Evolutionary conservation across 306 rosid genomes (phyloP).

Genomic region (Rosa persica): DNA sequence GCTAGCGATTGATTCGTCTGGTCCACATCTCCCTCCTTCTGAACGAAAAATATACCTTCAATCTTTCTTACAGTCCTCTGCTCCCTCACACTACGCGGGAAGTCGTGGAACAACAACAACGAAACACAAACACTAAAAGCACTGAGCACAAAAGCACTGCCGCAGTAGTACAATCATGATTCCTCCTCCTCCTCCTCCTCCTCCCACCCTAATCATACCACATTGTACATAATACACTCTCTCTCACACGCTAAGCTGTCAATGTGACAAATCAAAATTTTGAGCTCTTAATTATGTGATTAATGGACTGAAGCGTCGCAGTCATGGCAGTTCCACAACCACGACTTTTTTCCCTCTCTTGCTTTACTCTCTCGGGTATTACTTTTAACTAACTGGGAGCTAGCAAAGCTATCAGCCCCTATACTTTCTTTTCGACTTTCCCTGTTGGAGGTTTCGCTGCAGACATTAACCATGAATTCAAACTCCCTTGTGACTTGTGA

Average conservation of each 20-base stretch:
- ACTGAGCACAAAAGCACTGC: constrained; percentile 29
- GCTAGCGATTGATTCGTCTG: constrained; percentile 53
- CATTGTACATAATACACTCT: constrained; percentile 27
- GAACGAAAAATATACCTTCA: constrained; percentile 24
- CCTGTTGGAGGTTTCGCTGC: constrained; percentile 37
- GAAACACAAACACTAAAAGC: constrained; percentile 18
- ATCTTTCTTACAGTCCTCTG: constrained; percentile 36
- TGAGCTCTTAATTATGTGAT: constrained; percentile 31
- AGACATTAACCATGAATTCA: not conserved
- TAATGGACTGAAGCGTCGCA: constrained; percentile 51
- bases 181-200: not conserved
- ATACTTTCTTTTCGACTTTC: constrained; percentile 42
- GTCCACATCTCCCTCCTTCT: constrained; percentile 84
- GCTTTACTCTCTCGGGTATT: constrained; percentile 20
- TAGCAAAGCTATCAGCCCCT: constrained; percentile 40
- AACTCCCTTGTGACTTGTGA: constrained; percentile 32
- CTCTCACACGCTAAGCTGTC: constrained; percentile 35
- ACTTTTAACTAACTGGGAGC: constrained; percentile 37
- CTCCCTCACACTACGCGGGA: constrained; percentile 23
- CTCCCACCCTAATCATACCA: constrained; percentile 54
- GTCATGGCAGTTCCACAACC: constrained; percentile 68
- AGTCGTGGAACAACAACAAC: constrained; percentile 20
- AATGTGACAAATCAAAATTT: constrained; percentile 47
- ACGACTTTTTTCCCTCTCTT: constrained; percentile 42
- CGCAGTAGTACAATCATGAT: constrained; percentile 81